phyloP scores from a whole-genome alignment of 441 rosid species.

The Iberis amara region DNA sequence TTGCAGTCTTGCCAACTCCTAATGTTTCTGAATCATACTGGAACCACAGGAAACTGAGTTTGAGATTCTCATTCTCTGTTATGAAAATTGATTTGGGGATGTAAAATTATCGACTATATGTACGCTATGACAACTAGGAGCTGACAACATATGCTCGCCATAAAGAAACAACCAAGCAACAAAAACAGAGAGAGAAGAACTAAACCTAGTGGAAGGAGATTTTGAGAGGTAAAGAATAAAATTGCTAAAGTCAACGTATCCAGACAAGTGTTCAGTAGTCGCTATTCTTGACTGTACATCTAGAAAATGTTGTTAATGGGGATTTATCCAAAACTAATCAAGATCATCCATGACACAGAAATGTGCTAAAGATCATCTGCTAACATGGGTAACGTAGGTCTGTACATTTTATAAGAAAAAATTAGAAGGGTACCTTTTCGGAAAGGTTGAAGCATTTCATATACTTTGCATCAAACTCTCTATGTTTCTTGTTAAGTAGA shows the following conservation, averaged over 20 bases:
- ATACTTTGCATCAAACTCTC: slow-evolving; percentile 70
- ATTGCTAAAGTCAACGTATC: not conserved
- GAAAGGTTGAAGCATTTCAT: slow-evolving; percentile 50
- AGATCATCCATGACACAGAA: slow-evolving; percentile 11
- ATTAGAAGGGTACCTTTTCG: slow-evolving; percentile 49
- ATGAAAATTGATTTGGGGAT: not conserved
- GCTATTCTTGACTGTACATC: slow-evolving; percentile 18
- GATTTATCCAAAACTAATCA: slow-evolving; percentile 5
- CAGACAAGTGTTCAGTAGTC: slow-evolving; percentile 9
- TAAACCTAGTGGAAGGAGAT: slow-evolving; percentile 6
- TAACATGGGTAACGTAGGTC: slow-evolving; percentile 11
- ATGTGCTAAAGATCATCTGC: slow-evolving; percentile 8
- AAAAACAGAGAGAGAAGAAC: slow-evolving; percentile 1
- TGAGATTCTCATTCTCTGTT: slow-evolving; percentile 19
- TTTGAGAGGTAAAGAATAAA: slow-evolving; percentile 3
- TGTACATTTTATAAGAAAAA: not conserved
- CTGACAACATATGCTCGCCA: slow-evolving; percentile 13
- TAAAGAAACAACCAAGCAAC: not conserved
- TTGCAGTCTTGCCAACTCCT: slow-evolving; percentile 76
- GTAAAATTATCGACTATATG: slow-evolving; percentile 9
- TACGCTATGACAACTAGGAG: slow-evolving; percentile 12
- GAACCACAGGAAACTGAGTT: slow-evolving; percentile 28
- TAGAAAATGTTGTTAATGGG: not conserved
- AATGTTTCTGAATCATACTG: slow-evolving; percentile 70
- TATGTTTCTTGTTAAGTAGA: slow-evolving; percentile 50